These are phyloP conservation scores for Neurospora tetrasperma DNA, from an alignment of 495 filamentous ascomycete genomes.

Conservation along the genomic window DNA sequence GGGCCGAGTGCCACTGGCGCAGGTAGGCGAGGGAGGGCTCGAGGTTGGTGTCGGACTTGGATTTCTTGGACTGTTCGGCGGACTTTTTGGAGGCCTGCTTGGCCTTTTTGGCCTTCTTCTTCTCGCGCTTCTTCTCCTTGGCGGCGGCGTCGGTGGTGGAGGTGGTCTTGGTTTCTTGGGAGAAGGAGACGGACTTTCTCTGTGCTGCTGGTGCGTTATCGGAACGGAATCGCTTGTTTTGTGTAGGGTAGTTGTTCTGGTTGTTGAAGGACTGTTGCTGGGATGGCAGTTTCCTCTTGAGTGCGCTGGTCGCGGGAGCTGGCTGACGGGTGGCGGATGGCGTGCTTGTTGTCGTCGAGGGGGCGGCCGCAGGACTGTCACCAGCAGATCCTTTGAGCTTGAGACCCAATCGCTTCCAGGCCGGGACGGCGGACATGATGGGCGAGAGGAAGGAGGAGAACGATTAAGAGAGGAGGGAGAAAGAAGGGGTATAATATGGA, in stretches of 20 bases:
- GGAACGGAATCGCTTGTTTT: constrained; percentile 20
- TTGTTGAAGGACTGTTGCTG: constrained; percentile 5
- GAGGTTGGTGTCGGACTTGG: constrained; percentile 30
- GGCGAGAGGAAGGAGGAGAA: constrained; percentile 19
- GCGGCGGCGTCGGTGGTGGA: constrained; percentile 9
- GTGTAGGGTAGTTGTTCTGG: constrained; percentile 14
- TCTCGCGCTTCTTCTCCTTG: constrained; percentile 24
- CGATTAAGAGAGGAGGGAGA: constrained; percentile 4
- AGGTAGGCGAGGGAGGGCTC: constrained; percentile 65
- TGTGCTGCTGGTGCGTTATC: constrained; percentile 4
- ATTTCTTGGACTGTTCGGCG: background rate
- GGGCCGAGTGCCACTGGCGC: constrained; percentile 53
- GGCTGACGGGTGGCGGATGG: constrained; percentile 6
- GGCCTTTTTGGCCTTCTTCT: constrained; percentile 31
- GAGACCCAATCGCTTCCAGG: constrained; percentile 68
- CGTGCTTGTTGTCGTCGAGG: constrained; percentile 11
- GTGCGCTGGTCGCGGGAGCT: constrained; percentile 17
- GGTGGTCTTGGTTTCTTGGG: constrained; percentile 52
- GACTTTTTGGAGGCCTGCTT: constrained; percentile 4
- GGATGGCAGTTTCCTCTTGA: constrained; percentile 25
- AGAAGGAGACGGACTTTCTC: constrained; percentile 70
- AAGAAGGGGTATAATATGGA: constrained; percentile 1
- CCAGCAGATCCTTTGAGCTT: constrained; percentile 53
- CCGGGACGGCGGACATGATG: constrained; percentile 39
- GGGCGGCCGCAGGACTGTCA: constrained; percentile 31